Base-by-base conservation (phyloP, 441 rosid species). In the Arabidopsis hybrid region DNA sequence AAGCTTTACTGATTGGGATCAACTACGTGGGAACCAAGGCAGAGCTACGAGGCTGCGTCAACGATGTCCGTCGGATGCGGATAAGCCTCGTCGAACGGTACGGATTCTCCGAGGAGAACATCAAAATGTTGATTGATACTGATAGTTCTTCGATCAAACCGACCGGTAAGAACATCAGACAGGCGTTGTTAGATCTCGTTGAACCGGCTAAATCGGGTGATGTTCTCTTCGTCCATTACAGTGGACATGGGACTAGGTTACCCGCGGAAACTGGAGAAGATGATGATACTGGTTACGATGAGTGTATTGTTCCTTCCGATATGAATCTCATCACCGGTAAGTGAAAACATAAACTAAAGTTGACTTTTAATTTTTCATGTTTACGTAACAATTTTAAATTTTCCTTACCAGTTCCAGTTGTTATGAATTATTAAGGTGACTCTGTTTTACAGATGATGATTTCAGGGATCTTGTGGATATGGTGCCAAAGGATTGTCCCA, bases 241-340 rank as follows among this genome's bases (percentile, higher is more conserved):
- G 96, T 69, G 98, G 98, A 42, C 97, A 91, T 34, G 97, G 95
- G 40, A 89, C 96, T 8, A 87, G 98, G 79, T 87, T 93, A 26
- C 98, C 98, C 4, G 91, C 98, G 6, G 97, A 93, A 88, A 86
- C 97, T 6, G 98, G 97, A 3, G 98, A 93, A 75, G 91, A 91
- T 17, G 98, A 91, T 76, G 97, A 93, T 70, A 93, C 98, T 47
- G 97, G 98, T 13, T 93, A 75, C 58, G 98, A 91, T 74, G 97
- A 93, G 78, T 93, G 98, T 83, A 88, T 91, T 69, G 97, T 93
- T 35, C 98, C 98, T 42, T 89, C 86, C 74, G 98, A 93, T 61
- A 93, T 93, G 97, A 93, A 93, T 83, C 92, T 91, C 47, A 89
- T 93, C 58, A 89, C 93, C 55, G 95, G 95, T 91, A 62, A 17